These are phyloP conservation scores for Lipomyces kockii DNA, from an alignment of 805 yeast species.

Conservation along the genomic window DNA sequence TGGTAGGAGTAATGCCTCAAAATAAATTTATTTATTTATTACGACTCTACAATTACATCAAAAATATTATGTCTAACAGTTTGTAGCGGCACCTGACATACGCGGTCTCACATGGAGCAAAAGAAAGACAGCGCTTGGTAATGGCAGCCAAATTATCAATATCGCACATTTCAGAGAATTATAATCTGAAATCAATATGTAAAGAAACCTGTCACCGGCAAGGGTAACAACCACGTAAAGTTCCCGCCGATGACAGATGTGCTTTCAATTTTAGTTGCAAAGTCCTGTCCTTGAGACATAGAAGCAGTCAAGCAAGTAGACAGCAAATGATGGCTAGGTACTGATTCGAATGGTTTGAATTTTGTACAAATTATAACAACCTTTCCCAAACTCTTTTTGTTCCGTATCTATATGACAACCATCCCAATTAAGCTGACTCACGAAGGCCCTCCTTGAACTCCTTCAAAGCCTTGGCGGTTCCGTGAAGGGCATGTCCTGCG, in stretches of 20 bases:
- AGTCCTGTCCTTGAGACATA: too few species aligned
- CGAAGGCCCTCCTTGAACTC: constrained; percentile 26
- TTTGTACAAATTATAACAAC: constrained; percentile 13
- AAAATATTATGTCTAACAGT: not conserved
- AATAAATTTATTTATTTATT: too few species aligned
- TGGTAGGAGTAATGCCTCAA: too few species aligned
- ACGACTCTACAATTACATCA: not conserved
- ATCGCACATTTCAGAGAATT: constrained; percentile 17
- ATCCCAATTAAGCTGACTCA: constrained; percentile 1
- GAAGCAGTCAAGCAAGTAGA: not conserved
- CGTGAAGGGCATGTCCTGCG: constrained; percentile 78
- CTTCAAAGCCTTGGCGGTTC: constrained; percentile 84
- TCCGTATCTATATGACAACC: not conserved
- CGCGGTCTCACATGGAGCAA: constrained; percentile 18
- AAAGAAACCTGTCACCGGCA: constrained; percentile 10
- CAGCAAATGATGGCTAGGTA: not conserved
- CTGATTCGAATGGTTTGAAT: not conserved
- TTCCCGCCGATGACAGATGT: constrained; percentile 2
- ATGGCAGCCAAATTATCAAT: constrained; percentile 14
- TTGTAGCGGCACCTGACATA: constrained; percentile 26
- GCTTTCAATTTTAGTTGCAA: not conserved
- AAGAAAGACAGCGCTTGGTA: constrained; percentile 27
- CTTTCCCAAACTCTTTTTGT: not conserved
- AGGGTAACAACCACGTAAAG: not conserved
- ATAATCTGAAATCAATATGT: constrained; percentile 12